Evolutionary conservation across 345 rosid genomes (phyloP), one percentile per base, ranked within the genome.

Genomic region (Camelina neglecta): DNA sequence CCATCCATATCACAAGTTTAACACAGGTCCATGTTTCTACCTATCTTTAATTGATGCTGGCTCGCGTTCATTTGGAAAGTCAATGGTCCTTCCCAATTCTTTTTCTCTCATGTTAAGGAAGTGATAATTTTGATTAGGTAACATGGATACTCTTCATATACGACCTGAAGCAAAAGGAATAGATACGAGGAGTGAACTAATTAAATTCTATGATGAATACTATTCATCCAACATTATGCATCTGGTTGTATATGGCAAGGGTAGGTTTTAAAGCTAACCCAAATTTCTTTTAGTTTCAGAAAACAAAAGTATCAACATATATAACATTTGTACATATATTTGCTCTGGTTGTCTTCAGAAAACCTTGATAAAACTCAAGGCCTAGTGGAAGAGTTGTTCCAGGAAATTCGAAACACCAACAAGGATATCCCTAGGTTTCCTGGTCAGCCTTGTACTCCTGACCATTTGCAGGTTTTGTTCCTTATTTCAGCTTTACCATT

Each of bases 201-300:
- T 94, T 33, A 87, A 85, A 33, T 89, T 94, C 72, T 94, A 94
- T 66, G 78, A 86, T 18, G 92, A 90, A 65, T 48, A 91, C 67
- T 94, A 94, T 85, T 94, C 98, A 23, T 89, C 98, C 72, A 94
- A 90, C 82, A 83, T 87, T 58, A 94, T 94, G 97, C 84, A 86
- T 85, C 82, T 94, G 41, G 96, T 90, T 67, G 85, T 94, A 39
- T 94, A 94, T 79, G 81, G 86, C 62, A 91, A 90, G 81, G 98
- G 98, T 90, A 72, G 47, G 88, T 73, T 58, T 62, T 66, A 33
- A 11, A 61, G 21, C 50, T 72, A 55, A 48, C 18, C 18, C 35
- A 42, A 74, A 3, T 4, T 21, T 21, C 12, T 53, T 7, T 35
- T 35, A 45, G 11, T 74, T 53, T 68, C 6, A 59, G 51, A 57